Conservation (phyloP, 2,329 filamentous ascomycete species). For the Phyllosticta paracitricarpa region DNA sequence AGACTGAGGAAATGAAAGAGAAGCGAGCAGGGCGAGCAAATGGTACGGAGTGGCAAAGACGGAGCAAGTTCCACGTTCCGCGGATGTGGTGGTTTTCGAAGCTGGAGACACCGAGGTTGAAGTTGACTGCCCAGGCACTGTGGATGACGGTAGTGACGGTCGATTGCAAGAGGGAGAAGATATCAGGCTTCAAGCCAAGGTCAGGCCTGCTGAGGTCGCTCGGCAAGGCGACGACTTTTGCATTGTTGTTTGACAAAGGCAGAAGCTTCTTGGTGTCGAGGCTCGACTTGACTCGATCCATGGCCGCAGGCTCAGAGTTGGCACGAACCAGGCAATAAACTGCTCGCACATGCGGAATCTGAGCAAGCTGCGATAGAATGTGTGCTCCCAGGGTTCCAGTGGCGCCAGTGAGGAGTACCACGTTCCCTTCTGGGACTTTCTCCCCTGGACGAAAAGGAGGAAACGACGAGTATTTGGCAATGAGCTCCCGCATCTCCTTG, state of each 20-base stretch:
- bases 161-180: conserved; percentile 11
- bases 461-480: conserved; percentile 32
- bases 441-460: background rate
- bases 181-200: conserved; percentile 30
- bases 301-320: conserved; percentile 17
- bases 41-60: conserved; percentile 26
- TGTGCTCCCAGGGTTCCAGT: conserved; percentile 19
- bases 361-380: conserved; percentile 16
- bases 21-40: conserved; percentile 28
- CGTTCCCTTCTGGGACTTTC: conserved; percentile 1
- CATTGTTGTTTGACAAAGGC: conserved; percentile 14
- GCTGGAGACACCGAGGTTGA: conserved; percentile 42
- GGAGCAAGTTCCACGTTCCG: conserved; percentile 36
- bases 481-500: conserved; percentile 37
- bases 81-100: conserved; percentile 40
- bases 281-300: conserved; percentile 21
- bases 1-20: conserved; percentile 39
- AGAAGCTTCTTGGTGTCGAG: conserved; percentile 27
- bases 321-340: conserved; percentile 35
- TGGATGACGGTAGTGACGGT: conserved; percentile 38
- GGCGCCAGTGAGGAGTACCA: conserved; percentile 18
- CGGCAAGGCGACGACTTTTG: conserved; percentile 29
- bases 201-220: conserved; percentile 30
- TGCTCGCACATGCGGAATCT: conserved; percentile 11
- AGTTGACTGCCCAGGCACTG: conserved; percentile 48